phyloP scores from a whole-genome alignment of 2,329 filamentous ascomycete species.

The Xylariaceae sp. region DNA sequence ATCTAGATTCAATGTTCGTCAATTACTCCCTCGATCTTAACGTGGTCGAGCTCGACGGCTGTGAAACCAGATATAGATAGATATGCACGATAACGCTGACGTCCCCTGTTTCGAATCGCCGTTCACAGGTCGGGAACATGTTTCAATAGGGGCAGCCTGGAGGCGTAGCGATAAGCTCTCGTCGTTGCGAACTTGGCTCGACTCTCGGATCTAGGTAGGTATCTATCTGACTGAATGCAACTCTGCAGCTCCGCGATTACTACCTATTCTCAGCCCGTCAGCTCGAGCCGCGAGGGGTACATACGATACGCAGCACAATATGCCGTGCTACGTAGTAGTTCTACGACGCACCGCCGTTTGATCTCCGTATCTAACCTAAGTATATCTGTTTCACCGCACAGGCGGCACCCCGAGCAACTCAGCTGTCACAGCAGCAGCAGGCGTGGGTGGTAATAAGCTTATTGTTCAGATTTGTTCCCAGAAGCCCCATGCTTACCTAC shows the following conservation, averaged over 20 bases:
- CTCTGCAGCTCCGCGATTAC: not conserved
- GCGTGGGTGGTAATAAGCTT: not conserved
- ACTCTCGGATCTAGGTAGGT: not conserved
- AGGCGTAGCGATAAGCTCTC: not conserved
- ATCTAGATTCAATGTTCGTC: too few species aligned
- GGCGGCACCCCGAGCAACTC: too few species aligned
- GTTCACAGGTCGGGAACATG: not conserved
- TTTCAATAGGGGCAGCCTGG: not conserved
- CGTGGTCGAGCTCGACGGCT: not conserved
- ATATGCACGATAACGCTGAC: not conserved
- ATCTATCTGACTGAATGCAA: not conserved
- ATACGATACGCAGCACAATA: not conserved
- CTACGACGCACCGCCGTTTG: not conserved
- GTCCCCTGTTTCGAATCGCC: not conserved
- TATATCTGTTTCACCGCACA: not conserved
- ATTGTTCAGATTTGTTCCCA: not conserved
- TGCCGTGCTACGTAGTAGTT: not conserved
- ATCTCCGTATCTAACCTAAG: not conserved
- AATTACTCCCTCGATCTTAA: not conserved
- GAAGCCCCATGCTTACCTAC: not conserved
- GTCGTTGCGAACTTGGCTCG: not conserved
- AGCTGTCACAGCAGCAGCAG: not conserved
- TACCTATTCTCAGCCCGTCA: not conserved
- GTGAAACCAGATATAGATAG: not conserved
- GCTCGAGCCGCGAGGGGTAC: not conserved